Base-by-base conservation (phyloP, 2,329 filamentous ascomycete species). In the Scedosporium dehoogii region DNA sequence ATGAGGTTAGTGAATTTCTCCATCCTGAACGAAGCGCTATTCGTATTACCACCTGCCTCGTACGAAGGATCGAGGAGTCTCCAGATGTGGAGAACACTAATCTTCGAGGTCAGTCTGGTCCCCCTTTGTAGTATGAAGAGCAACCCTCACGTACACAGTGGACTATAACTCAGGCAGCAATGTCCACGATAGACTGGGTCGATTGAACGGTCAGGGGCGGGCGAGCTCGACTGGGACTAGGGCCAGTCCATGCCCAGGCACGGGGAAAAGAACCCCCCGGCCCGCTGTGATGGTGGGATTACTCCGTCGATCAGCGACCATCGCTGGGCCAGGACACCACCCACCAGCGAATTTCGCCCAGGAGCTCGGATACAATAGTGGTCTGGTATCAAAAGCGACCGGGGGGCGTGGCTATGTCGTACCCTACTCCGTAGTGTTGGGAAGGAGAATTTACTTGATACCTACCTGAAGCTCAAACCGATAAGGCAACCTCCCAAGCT, bases 381-480 rank as follows among this genome's bases (percentile, higher is more conserved):
- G 51, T 29, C 51, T 23, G 23, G 51, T 55, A 25, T 27, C 18
- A 55, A 14, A 23, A 23, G 18, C 21, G 21, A 23, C 44, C 7
- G 44, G 51, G 51, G 23, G 51, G 51, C 25, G 5, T 60, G 58
- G 58, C 42, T 21, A 33, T 27, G 27, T 58, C 38, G 18, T 18
- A 21, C 42, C 44, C 44, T 53, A 44, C 59, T 53, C 44, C 51
- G 23, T 14, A 14, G 51, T 55, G 51, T 12, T 55, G n/a, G 58
- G 18, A 51, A 46, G 38, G 38, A 59, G n/a, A 44, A 3, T 29
- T 44, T 14, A 29, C n/a, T 18, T 38, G 58, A 38, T 33, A 44
- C 59, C 44, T 53, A 60, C 59, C 59, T 60, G 59, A 60, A 60
- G 25, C 59, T 60, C 59, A 60, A 60, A 60, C 59, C 21, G 59